A percentile compares a stretch with the other conserved stretches of the same genome.
phyloP scores from a whole-genome alignment of 441 rosid genomes.

The Gossypium schwendimanii region DNA sequence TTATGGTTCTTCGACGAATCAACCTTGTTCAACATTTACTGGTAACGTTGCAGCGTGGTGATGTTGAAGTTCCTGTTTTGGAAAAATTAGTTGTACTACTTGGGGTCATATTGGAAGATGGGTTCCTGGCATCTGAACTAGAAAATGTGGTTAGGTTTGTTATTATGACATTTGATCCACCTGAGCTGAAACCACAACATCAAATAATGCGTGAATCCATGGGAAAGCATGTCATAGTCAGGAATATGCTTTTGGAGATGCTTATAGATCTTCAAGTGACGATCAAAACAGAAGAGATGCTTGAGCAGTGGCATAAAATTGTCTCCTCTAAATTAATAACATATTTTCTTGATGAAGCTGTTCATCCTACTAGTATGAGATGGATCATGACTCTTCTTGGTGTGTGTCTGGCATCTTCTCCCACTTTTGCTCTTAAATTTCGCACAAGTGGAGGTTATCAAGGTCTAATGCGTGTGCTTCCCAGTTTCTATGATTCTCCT shows the following conservation, averaged over 20 bases:
- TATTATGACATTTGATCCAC: constrained; percentile 98
- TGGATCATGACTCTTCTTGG: constrained; percentile 99
- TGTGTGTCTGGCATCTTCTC: constrained; percentile 87
- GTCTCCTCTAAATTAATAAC: constrained; percentile 95
- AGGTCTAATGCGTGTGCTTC: constrained; percentile 85
- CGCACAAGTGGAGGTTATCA: constrained; percentile 98
- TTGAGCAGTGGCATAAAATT: constrained; percentile 99
- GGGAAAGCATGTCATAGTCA: constrained; percentile 99
- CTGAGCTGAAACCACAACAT: constrained; percentile 68
- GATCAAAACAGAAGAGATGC: constrained; percentile 87
- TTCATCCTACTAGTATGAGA: constrained; percentile 99
- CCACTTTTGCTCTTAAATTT: constrained; percentile 90
- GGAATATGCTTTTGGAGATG: constrained; percentile 99
- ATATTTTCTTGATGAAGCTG: constrained; percentile 99
- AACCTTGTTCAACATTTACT: constrained; percentile 94
- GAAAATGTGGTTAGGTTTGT: constrained; percentile 96
- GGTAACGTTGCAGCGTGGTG: constrained; percentile 98
- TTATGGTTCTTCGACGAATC: constrained; percentile 85
- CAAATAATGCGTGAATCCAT: constrained; percentile 71
- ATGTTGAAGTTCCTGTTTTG: constrained; percentile 96
- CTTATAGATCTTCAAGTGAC: constrained; percentile 99
- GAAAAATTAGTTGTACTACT: constrained; percentile 96
- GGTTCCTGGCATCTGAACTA: constrained; percentile 90
- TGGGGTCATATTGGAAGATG: constrained; percentile 98
- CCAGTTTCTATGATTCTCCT: constrained; percentile 96